Evolutionary conservation across 2,329 filamentous ascomycete genomes (phyloP).

Genomic region (Colletotrichum magnum): DNA sequence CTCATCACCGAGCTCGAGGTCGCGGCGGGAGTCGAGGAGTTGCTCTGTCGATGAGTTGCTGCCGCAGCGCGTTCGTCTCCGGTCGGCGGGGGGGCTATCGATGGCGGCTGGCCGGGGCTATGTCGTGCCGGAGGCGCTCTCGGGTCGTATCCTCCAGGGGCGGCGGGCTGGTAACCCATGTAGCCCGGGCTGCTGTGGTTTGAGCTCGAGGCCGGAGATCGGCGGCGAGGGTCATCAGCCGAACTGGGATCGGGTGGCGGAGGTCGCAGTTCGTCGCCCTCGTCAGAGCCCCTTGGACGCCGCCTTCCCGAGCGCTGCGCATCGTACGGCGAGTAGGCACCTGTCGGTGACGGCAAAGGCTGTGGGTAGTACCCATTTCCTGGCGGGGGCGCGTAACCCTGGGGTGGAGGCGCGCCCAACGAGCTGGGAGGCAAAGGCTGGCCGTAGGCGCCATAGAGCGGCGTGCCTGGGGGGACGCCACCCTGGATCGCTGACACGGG

Average conservation of each 20-base stretch:
- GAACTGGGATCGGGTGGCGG: slow-evolving; percentile 59
- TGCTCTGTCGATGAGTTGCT: slow-evolving; percentile 55
- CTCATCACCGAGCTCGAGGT: slow-evolving; percentile 63
- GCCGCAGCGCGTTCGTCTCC: slow-evolving; percentile 53
- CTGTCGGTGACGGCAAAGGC: slow-evolving; percentile 60
- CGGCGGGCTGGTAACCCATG: slow-evolving; percentile 34
- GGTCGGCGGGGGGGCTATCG: slow-evolving; percentile 48
- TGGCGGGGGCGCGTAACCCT: slow-evolving; percentile 33
- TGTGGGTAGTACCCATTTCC: slow-evolving; percentile 55
- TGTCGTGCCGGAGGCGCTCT: slow-evolving; percentile 48
- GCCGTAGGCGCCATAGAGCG: slow-evolving; percentile 70
- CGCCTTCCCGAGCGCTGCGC: slow-evolving; percentile 53
- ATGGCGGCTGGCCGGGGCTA: slow-evolving; percentile 56
- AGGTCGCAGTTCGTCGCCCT: slow-evolving; percentile 59
- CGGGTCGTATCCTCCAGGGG: slow-evolving; percentile 25
- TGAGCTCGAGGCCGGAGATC: slow-evolving; percentile 66
- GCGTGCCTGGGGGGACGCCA: slow-evolving; percentile 70
- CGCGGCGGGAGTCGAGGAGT: slow-evolving; percentile 47
- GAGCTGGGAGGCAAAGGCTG: slow-evolving; percentile 61
- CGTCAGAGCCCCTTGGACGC: slow-evolving; percentile 55
- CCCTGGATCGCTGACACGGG: slow-evolving; percentile 71
- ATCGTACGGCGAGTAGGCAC: slow-evolving; percentile 57
- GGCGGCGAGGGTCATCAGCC: slow-evolving; percentile 64
- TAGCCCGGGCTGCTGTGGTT: slow-evolving; percentile 62
- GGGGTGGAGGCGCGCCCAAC: slow-evolving; percentile 29